Evolutionary conservation across 352 stramenopile species (phyloP).

Genomic region (Lagenidium sp.): DNA sequence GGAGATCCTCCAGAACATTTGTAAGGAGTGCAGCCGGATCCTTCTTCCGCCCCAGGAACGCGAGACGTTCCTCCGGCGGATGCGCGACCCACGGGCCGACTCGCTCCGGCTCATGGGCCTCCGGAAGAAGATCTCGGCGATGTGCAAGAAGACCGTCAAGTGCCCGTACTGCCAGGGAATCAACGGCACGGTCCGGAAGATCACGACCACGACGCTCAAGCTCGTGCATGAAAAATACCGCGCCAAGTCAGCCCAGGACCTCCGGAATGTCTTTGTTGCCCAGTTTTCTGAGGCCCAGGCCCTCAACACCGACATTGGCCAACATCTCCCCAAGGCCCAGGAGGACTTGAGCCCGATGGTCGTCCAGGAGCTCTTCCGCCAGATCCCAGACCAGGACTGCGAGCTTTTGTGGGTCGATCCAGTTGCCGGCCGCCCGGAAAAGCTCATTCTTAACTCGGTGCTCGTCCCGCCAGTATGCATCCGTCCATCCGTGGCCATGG

Average conservation of each 20-base stretch:
- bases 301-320: conserved; percentile 77
- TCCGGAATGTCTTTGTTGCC: conserved; percentile 79
- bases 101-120: conserved; percentile 67
- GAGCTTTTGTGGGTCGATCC: conserved; percentile 97
- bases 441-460: conserved; percentile 96
- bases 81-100: conserved; percentile 80
- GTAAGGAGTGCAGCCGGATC: conserved; percentile 93
- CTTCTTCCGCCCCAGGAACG: conserved; percentile 90
- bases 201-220: conserved; percentile 96
- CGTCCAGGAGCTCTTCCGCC: conserved; percentile 91
- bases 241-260: conserved; percentile 72
- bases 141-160: conserved; percentile 95
- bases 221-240: conserved; percentile 98
- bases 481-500: conserved; percentile 97
- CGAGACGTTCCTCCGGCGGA: conserved; percentile 76
- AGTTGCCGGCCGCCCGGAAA: conserved; percentile 92
- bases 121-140: conserved; percentile 93
- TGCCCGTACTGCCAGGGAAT: conserved; percentile 95
- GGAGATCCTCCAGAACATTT: conserved; percentile 98
- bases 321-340: conserved; percentile 81
- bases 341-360: conserved; percentile 89
- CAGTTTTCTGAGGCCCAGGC: conserved; percentile 73
- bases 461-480: conserved; percentile 99
- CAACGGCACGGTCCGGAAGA: conserved; percentile 98
- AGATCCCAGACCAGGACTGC: conserved; percentile 97